Evolutionary conservation across 495 filamentous ascomycete species (phyloP).

Genomic region (Bacidia gigantensis): DNA sequence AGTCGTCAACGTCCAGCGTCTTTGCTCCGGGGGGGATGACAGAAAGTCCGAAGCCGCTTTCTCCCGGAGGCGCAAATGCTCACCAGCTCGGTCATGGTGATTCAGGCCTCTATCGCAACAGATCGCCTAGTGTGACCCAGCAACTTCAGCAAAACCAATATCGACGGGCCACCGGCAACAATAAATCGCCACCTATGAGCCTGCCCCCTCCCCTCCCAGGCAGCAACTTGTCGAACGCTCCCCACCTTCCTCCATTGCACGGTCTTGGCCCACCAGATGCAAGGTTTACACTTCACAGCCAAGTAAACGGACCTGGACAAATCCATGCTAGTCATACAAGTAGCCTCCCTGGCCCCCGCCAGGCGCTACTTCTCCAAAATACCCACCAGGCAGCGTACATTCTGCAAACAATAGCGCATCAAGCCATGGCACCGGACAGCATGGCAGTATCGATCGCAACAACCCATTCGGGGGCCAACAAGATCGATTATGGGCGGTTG

Average conservation of each 20-base stretch:
- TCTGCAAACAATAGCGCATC: constrained; percentile 30
- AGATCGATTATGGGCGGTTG: constrained; percentile 34
- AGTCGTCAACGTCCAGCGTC: constrained; percentile 20
- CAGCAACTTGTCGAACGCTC: constrained; percentile 21
- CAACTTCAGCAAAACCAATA: constrained; percentile 56
- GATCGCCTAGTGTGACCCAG: constrained; percentile 56
- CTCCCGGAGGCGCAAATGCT: constrained; percentile 51
- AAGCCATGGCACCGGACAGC: constrained; percentile 17
- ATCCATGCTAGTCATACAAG: constrained; percentile 6
- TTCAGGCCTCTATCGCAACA: constrained; percentile 38
- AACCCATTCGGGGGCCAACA: constrained; percentile 19
- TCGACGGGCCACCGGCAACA: constrained; percentile 32
- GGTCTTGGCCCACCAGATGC: constrained; percentile 34
- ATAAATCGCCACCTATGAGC: constrained; percentile 25
- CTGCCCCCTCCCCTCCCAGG: constrained; percentile 18
- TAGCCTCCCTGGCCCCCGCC: constrained; percentile 11
- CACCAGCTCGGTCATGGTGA: constrained; percentile 43
- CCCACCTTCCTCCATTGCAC: constrained; percentile 40
- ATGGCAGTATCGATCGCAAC: constrained; percentile 16
- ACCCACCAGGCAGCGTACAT: constrained; percentile 21
- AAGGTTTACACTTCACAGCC: constrained; percentile 30
- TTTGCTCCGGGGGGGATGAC: constrained; percentile 62
- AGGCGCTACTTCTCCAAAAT: constrained; percentile 13
- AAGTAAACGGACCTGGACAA: constrained; percentile 13
- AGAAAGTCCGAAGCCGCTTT: constrained; percentile 77